Base-by-base conservation (phyloP, 2,329 filamentous ascomycete genomes). In the Claviceps quebecensis region DNA sequence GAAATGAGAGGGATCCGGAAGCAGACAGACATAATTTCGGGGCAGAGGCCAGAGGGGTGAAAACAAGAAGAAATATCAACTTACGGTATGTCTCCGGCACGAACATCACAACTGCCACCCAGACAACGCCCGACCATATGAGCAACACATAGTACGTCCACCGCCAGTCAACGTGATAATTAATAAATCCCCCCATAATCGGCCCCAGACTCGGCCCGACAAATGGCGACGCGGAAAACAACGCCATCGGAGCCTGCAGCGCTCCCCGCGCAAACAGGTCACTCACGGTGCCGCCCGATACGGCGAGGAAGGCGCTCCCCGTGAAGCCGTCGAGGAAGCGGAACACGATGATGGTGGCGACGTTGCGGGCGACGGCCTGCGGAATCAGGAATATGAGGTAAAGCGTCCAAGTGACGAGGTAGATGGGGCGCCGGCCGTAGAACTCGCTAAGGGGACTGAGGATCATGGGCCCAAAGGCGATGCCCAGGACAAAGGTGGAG, bases 11-110 rank as follows among this genome's bases (percentile, higher is more conserved):
- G 3, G 13, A 34, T 11, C 9, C 29, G 9, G 29, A 9, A 34
- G 29, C 29, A 34, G 29, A 11, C 29, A 34, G 29, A 11, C 9
- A 34, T 1, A 1, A 34, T 34, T 34, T 11, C 29, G 3, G 26
- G 26, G 26, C 26, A 29, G 8, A 29, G 26, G 8, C 9, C 9
- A 11, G 3, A 11, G 9, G 3, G 29, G 29, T 11, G 29, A 26
- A 44, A 26, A 44, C 23, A n/a, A 22, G 36, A 17, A 47, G 19
- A 40, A 29, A 26, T 26, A 16, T 5, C 3, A n/a, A 9, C 72
- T 61, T 58, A 77, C 74, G 86, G 64, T 93, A 95, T 1, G 89
- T 96, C 69, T 96, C 89, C 5, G 89, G 90, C 2, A 95, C 87
- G 44, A 89, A 72, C 37, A 87, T 63, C 37, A 82, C 62, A 49